Percentiles rank a stretch among this genome's conserved stretches.
Evolutionary conservation across 2,329 filamentous ascomycete genomes (phyloP).

Genomic region (Cryphonectria nitschkei): DNA sequence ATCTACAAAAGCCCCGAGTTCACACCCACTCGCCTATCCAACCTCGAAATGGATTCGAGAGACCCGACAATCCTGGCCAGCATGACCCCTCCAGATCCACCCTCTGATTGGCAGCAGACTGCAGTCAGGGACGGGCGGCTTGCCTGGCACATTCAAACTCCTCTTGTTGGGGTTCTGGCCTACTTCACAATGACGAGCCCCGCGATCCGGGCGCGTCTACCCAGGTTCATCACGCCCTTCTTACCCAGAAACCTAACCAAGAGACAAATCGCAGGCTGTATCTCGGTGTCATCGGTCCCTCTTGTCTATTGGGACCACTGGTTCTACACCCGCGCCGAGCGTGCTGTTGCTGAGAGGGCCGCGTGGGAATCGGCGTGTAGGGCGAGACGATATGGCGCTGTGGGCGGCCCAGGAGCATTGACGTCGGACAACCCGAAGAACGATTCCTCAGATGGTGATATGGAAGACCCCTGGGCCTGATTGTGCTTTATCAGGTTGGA

Average conservation of each 20-base stretch:
- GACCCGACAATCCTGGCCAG: not conserved
- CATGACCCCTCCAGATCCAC: not conserved
- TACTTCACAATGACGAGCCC: slow-evolving; percentile 1
- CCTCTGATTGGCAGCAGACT: not conserved
- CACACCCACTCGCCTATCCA: not conserved
- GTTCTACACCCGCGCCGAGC: not conserved
- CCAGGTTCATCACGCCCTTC: not conserved
- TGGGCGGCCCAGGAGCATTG: not conserved
- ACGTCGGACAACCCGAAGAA: not conserved
- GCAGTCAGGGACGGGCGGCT: not conserved
- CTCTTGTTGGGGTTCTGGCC: not conserved
- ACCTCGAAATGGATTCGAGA: not conserved
- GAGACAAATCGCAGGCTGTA: not conserved
- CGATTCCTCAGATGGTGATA: not conserved
- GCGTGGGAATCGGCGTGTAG: slow-evolving; percentile 5
- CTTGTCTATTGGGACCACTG: not conserved
- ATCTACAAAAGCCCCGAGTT: not conserved
- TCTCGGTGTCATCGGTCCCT: not conserved
- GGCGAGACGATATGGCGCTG: not conserved
- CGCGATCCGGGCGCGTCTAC: slow-evolving; percentile 1
- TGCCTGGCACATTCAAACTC: not conserved
- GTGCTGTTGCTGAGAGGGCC: not conserved
- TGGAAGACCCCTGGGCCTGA: not conserved
- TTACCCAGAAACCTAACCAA: not conserved
- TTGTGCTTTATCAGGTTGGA: not conserved